These are phyloP conservation scores for Iris macrosiphon DNA, from an alignment of 106 monocot genomes.

Conservation along the genomic window DNA sequence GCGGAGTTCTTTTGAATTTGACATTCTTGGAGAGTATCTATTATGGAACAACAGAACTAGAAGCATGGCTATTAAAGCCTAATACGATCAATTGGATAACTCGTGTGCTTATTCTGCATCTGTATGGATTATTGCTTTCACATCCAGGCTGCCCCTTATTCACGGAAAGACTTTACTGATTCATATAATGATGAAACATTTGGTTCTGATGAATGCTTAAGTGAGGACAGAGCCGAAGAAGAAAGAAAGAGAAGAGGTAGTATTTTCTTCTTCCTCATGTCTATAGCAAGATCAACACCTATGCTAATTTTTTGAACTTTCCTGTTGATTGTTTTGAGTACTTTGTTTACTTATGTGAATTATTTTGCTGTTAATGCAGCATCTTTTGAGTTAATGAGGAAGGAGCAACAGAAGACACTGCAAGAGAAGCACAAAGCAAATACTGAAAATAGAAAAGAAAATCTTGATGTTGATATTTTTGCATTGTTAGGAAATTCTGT, in stretches of 20 bases:
- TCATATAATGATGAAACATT: constrained; percentile 82
- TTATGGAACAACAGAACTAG: too few species aligned
- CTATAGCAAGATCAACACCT: background rate
- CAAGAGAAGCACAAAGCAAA: constrained; percentile 52
- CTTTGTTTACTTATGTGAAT: too few species aligned
- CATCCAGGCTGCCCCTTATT: constrained; percentile 52
- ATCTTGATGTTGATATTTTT: constrained; percentile 26
- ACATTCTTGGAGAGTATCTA: too few species aligned
- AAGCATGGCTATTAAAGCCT: too few species aligned
- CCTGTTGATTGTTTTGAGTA: constrained; percentile 5
- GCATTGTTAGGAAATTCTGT: constrained; percentile 33
- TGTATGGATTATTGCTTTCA: too few species aligned
- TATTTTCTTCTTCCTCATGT: background rate
- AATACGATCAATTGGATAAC: background rate
- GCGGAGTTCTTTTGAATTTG: background rate
- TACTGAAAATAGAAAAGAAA: constrained; percentile 26
- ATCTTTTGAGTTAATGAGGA: constrained; percentile 91
- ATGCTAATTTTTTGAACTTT: background rate
- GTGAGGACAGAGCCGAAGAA: constrained; percentile 62
- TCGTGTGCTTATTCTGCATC: too few species aligned
- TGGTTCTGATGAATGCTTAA: constrained; percentile 62
- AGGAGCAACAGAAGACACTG: constrained; percentile 63
- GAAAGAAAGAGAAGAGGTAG: constrained; percentile 81
- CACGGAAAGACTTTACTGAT: constrained; percentile 52
- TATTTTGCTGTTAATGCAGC: constrained; percentile 31